A percentile compares a stretch with the other conserved stretches of the same genome.
Evolutionary conservation across 148 eudicot genomes (phyloP).

Genomic region (Gaultheria prostrata): DNA sequence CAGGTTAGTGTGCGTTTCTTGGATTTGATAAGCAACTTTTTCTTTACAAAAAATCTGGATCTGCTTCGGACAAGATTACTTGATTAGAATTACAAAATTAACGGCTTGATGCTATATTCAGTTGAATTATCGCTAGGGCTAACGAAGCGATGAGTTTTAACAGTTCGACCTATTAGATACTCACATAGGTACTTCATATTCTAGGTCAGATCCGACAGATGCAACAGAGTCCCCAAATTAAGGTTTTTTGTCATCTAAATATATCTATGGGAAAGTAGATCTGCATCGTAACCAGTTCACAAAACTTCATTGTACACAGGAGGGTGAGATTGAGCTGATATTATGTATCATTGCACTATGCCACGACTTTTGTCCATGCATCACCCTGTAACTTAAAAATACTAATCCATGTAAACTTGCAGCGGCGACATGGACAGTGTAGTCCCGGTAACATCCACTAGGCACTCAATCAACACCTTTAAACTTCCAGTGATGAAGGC

Average conservation of each 20-base stretch:
- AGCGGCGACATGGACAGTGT: constrained; percentile 22
- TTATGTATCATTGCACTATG: background rate
- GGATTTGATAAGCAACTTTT: background rate
- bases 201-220: background rate
- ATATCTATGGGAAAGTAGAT: background rate
- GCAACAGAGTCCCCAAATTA: no score
- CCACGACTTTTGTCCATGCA: background rate
- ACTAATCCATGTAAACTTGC: constrained; percentile 1
- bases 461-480: constrained; percentile 21
- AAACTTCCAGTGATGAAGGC: constrained; percentile 17
- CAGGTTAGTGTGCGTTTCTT: constrained; percentile 12
- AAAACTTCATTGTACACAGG: background rate
- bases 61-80: no score
- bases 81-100: no score
- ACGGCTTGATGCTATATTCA: no score
- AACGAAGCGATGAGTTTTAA: background rate
- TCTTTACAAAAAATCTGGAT: no score
- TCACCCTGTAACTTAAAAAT: no score
- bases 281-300: background rate
- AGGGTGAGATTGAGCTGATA: background rate
- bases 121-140: background rate
- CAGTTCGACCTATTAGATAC: no score
- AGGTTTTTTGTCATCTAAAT: background rate
- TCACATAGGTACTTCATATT: background rate
- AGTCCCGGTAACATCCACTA: constrained; percentile 20